Percentiles rank a stretch among this genome's conserved stretches.
These are phyloP conservation scores for Linderniella brevidens DNA, from an alignment of 257 asterid species.

Conservation along the genomic window DNA sequence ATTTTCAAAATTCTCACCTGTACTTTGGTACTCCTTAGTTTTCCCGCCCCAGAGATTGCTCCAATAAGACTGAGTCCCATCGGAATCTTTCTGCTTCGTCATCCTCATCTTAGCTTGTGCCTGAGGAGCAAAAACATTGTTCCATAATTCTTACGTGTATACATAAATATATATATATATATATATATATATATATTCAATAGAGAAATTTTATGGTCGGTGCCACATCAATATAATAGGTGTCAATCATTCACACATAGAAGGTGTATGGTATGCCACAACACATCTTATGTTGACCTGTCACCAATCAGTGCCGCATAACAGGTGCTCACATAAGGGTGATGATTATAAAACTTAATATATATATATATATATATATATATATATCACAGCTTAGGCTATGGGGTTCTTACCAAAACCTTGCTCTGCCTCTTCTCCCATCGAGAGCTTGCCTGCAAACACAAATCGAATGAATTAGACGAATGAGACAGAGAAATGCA, in stretches of 20 bases:
- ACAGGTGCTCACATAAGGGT: too few relatives aligned
- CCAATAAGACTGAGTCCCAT: conserved; percentile 48
- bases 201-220: too few relatives aligned
- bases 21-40: conserved; percentile 22
- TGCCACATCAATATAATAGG: too few relatives aligned
- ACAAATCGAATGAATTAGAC: neutral
- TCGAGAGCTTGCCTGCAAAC: conserved; percentile 39
- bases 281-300: too few relatives aligned
- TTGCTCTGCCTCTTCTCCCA: conserved; percentile 56
- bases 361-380: too few relatives aligned
- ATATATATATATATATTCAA: too few relatives aligned
- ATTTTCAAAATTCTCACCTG: conserved; percentile 23
- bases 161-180: too few relatives aligned
- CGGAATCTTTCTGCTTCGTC: conserved; percentile 61
- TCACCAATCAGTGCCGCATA: too few relatives aligned
- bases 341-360: too few relatives aligned
- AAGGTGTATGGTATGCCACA: too few relatives aligned
- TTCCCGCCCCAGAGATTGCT: conserved; percentile 71
- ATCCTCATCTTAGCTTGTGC: conserved; percentile 60
- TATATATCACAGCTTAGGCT: too few relatives aligned
- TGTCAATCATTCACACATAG: too few relatives aligned
- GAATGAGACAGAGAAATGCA: neutral
- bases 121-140: conserved; percentile 20
- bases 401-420: conserved; percentile 33
- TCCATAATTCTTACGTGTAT: neutral